Evolutionary conservation across 768 basidiomycete genomes (phyloP).

Genomic region (Podaxis mareebaensis): DNA sequence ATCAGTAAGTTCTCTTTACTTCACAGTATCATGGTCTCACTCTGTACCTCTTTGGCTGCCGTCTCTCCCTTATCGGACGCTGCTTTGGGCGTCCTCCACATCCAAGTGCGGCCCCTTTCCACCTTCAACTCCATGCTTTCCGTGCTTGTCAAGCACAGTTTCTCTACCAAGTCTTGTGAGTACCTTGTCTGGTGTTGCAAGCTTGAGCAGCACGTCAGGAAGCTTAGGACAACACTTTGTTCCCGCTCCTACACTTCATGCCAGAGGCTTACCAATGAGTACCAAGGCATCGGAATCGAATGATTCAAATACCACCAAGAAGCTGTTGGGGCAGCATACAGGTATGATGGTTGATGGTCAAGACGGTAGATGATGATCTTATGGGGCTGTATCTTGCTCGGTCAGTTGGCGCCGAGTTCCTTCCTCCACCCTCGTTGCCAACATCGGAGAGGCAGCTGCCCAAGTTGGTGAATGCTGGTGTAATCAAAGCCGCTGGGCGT

Average conservation of each 20-base stretch:
- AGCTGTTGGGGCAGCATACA: slow-evolving; percentile 50
- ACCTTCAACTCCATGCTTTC: slow-evolving; percentile 88
- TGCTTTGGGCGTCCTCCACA: slow-evolving; percentile 67
- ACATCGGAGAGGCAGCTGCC: slow-evolving; percentile 50
- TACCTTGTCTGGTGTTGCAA: slow-evolving; percentile 90
- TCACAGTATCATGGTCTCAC: slow-evolving; percentile 39
- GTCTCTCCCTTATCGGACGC: slow-evolving; percentile 53
- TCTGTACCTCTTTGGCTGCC: slow-evolving; percentile 73
- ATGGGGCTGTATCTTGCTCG: slow-evolving; percentile 91
- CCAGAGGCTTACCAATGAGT: slow-evolving; percentile 95
- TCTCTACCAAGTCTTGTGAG: slow-evolving; percentile 73
- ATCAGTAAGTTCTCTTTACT: too few relatives aligned
- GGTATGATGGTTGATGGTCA: slow-evolving; percentile 28
- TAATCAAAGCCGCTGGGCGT: slow-evolving; percentile 66
- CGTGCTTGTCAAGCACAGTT: slow-evolving; percentile 82
- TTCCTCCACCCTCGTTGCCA: slow-evolving; percentile 52
- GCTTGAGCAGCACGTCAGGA: slow-evolving; percentile 93
- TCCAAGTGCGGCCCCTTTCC: slow-evolving; percentile 82
- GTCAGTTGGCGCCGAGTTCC: slow-evolving; percentile 84
- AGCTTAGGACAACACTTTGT: slow-evolving; percentile 93
- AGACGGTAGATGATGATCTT: slow-evolving; percentile 72
- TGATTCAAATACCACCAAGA: slow-evolving; percentile 73
- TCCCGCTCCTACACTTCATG: slow-evolving; percentile 96
- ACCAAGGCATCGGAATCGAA: slow-evolving; percentile 92
- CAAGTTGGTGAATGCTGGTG: slow-evolving; percentile 35